Conservation (phyloP, 1,284 basidiomycete species). For the Malassezia slooffiae region DNA sequence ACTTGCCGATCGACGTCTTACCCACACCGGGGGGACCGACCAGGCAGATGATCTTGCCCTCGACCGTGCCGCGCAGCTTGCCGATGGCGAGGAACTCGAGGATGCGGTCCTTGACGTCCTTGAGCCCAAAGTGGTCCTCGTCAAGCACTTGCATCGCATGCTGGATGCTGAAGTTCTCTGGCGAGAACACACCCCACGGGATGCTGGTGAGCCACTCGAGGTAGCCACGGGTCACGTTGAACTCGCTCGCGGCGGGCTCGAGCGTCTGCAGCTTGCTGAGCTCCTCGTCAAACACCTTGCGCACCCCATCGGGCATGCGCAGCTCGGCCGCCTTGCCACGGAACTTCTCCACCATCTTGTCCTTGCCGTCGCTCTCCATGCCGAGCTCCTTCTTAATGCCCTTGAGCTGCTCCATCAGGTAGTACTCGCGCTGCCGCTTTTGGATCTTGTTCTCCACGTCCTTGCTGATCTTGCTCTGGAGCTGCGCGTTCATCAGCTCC, state of each 20-base stretch:
- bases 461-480: constrained; percentile 84
- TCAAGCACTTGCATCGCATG: constrained; percentile 78
- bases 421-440: constrained; percentile 92
- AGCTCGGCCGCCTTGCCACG: constrained; percentile 72
- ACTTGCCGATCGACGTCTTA: constrained; percentile 77
- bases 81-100: constrained; percentile 96
- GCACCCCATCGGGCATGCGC: constrained; percentile 83
- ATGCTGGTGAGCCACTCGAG: constrained; percentile 58
- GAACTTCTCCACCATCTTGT: constrained; percentile 93
- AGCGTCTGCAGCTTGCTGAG: constrained; percentile 79
- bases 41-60: constrained; percentile 95
- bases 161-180: constrained; percentile 81
- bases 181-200: constrained; percentile 90
- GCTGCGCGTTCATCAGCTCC: constrained; percentile 90
- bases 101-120: constrained; percentile 89
- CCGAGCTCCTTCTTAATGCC: constrained; percentile 98
- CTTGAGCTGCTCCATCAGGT: constrained; percentile 95
- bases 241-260: constrained; percentile 76
- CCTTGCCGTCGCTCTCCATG: constrained; percentile 93
- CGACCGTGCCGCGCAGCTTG: constrained; percentile 87
- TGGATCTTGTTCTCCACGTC: constrained; percentile 95
- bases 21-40: constrained; percentile 95
- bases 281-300: constrained; percentile 95
- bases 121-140: constrained; percentile 91
- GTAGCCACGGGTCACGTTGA: constrained; percentile 59